Base-by-base conservation (phyloP, 768 basidiomycete species). In the Suillus spraguei region DNA sequence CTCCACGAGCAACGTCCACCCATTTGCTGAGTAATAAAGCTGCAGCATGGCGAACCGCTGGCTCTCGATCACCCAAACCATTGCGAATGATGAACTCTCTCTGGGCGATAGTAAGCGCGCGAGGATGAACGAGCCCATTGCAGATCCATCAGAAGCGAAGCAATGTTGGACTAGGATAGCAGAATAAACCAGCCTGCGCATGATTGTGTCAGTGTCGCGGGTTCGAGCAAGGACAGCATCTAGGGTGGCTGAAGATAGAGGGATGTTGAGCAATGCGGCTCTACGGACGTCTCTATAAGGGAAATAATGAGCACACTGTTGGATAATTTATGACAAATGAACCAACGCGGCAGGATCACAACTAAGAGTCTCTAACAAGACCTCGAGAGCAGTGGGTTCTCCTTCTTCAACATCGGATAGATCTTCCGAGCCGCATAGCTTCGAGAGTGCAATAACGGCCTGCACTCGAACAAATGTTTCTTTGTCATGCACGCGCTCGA, bases 21-120 rank as follows among this genome's bases (percentile, higher is more conserved):
- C 97, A 99, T 8, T 77, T 80, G 0, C 82, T 85, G 17, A 98
- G 75, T 53, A 97, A 83, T 2, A 82, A 82, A 2, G 83, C 87
- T 0, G 95, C 89, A 0, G 92, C 93, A 20, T 82, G 77, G 36
- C 88, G 82, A 3, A 98, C 94, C 2, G 77, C 72, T 0, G 82
- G 78, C 63, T 97, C 94, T 33, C 97, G 85, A 75, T 98, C 97
- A 0, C 92, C 89, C 3, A 98, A 80, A 2, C 97, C 97, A 69
- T 91, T 87, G 22, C 85, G 83, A 2, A 97, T 86, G 54, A 97
- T 84, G 28, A 85, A 78, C 69, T 94, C 91, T 13, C 95, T 81
- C 68, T 96, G 92, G 0, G 83, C 77, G 33, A 92, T 86, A 2
- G 83, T 84, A 44, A 98, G 79, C 4, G 80, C 80, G 3, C 83